Evolutionary conservation across 352 stramenopile genomes (phyloP), one percentile per base, ranked within the genome.

Genomic region (Pythium folliculosum): DNA sequence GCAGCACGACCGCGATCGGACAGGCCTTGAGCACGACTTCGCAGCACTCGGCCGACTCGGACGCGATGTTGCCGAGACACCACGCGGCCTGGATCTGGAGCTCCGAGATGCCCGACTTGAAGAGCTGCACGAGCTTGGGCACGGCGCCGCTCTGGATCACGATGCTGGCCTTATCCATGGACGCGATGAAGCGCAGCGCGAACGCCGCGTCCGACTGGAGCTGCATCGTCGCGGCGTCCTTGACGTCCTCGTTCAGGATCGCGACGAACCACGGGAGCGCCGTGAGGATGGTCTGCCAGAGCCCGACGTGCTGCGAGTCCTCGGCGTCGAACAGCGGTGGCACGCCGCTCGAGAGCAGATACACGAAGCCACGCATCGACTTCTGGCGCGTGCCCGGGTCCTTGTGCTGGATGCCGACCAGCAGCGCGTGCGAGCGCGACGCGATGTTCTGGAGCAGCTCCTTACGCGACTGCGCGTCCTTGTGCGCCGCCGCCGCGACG

Each of bases 11-110:
- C 7, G 59, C 85, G 35, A 88, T 86, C 22, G 88, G 88, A 63
- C 86, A 96, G 5, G 79, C 57, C 60, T 81, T 76, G 37, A 92
- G 67, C 58, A 96, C 89, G 52, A 85, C 86, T 40, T 91, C 80
- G 51, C 88, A 96, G 65, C 79, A 90, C 35, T 75, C 73, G 14
- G 86, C 60, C 30, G 84, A 92, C 58, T 92, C 86, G 40, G 82
- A 91, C 48, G 88, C 86, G 32, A 96, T 89, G 63, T 96, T 96
- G 22, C 88, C 88, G 6, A 96, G 77, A 71, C 86, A 94, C 88
- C 88, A 96, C 22, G 88, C 86, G 2, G 86, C 86, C 58, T 96
- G 88, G 72, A 96, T 92, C 70, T 96, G 88, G 56, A 96, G 73
- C 69, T 96, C 88, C 30, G 88, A 94, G 56, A 96, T 91, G 25